These are phyloP conservation scores for Polygonum maritimum DNA, from an alignment of 148 eudicot genomes.

Conservation along the genomic window DNA sequence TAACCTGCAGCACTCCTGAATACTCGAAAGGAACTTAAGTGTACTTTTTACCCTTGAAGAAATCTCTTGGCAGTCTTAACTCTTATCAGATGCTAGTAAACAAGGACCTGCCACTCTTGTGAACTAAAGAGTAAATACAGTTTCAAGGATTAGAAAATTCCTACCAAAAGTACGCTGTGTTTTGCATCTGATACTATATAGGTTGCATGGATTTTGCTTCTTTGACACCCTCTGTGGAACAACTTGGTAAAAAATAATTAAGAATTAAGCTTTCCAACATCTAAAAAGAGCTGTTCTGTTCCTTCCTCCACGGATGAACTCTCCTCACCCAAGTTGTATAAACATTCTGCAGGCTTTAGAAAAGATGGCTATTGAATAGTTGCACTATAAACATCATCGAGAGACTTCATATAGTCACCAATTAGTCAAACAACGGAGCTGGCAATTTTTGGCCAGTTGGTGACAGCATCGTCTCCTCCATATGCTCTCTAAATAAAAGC, in stretches of 20 bases:
- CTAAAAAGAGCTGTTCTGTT: background rate
- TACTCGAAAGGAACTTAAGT: background rate
- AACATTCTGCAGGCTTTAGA: background rate
- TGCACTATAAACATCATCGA: background rate
- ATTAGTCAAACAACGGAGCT: background rate
- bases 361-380: background rate
- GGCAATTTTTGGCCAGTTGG: background rate
- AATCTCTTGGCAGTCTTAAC: background rate
- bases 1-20: background rate
- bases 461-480: background rate
- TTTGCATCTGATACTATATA: background rate
- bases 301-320: background rate
- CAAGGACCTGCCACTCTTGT: background rate
- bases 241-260: background rate
- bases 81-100: background rate
- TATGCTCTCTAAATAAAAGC: background rate
- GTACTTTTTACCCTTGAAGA: background rate
- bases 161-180: background rate
- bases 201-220: background rate
- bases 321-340: background rate
- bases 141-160: background rate
- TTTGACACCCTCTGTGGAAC: background rate
- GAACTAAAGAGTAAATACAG: background rate
- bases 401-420: background rate
- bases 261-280: background rate